phyloP scores from a whole-genome alignment of 2,329 filamentous ascomycete genomes.

The Zelopaecilomyces penicillatus region DNA sequence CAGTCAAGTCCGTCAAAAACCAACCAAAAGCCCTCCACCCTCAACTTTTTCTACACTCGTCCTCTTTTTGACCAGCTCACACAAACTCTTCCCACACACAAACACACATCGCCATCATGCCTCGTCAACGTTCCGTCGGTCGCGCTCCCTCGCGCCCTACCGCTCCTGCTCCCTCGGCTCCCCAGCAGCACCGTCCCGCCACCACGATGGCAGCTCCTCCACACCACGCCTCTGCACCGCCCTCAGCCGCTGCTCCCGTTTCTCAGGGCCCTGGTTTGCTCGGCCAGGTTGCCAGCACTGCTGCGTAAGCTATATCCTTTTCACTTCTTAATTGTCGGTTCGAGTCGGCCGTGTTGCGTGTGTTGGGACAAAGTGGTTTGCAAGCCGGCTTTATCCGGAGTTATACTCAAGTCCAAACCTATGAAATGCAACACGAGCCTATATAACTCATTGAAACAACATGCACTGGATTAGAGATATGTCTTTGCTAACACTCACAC shows the following conservation, averaged over 20 bases:
- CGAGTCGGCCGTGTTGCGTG: no score
- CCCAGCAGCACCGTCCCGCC: slow-evolving; percentile 58
- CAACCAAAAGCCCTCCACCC: slow-evolving; percentile 5
- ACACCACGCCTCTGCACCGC: slow-evolving; percentile 35
- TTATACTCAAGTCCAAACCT: no score
- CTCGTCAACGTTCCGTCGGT: slow-evolving; percentile 67
- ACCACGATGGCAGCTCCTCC: slow-evolving; percentile 58
- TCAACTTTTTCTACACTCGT: slow-evolving; percentile 6
- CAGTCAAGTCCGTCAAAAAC: slow-evolving; percentile 9
- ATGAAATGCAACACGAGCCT: no score
- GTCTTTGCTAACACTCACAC: not conserved
- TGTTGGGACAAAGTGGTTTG: no score
- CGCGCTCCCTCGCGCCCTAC: slow-evolving; percentile 60
- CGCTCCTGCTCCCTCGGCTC: slow-evolving; percentile 48
- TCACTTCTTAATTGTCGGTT: no score
- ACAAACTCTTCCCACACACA: slow-evolving; percentile 11
- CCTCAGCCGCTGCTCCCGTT: slow-evolving; percentile 39
- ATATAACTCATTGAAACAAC: no score
- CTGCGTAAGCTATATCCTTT: slow-evolving; percentile 66
- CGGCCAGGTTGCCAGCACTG: slow-evolving; percentile 94
- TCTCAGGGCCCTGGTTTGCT: slow-evolving; percentile 76
- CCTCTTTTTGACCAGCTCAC: slow-evolving; percentile 4
- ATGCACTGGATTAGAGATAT: no score
- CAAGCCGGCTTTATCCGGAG: no score
- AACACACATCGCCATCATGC: slow-evolving; percentile 44